A percentile compares a stretch with the other conserved stretches of the same genome.
Conservation (phyloP, 2,329 filamentous ascomycete species). For the Cladosporium cucumerinum region DNA sequence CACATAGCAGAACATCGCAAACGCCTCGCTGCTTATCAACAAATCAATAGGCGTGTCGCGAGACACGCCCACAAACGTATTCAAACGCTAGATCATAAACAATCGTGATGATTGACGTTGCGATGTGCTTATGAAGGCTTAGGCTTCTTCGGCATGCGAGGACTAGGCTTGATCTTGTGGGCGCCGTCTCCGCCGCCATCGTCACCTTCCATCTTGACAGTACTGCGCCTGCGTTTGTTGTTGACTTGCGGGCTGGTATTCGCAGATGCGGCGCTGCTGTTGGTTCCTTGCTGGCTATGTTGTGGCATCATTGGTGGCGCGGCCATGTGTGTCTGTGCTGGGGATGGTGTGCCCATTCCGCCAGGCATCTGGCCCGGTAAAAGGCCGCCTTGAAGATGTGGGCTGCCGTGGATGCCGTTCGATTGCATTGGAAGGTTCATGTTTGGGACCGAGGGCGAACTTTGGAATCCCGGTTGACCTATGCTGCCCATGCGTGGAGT, state of each 20-base stretch:
- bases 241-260: slow-evolving; percentile 56
- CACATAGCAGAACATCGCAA: not conserved
- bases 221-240: slow-evolving; percentile 58
- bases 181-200: slow-evolving; percentile 40
- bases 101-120: not conserved
- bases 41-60: not conserved
- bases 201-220: slow-evolving; percentile 58
- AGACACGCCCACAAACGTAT: not conserved
- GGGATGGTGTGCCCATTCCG: slow-evolving; percentile 37
- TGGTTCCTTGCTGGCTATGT: slow-evolving; percentile 55
- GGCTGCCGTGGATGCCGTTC: slow-evolving; percentile 51
- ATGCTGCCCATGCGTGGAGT: slow-evolving; percentile 36
- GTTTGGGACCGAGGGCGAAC: slow-evolving; percentile 55
- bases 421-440: slow-evolving; percentile 50
- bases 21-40: slow-evolving; percentile 3
- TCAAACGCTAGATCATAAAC: not conserved
- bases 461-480: slow-evolving; percentile 23
- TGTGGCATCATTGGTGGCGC: slow-evolving; percentile 55
- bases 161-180: slow-evolving; percentile 50
- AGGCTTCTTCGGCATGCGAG: slow-evolving; percentile 40
- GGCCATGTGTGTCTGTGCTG: slow-evolving; percentile 44
- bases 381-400: slow-evolving; percentile 33
- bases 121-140: slow-evolving; percentile 23
- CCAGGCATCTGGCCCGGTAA: slow-evolving; percentile 8
- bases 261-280: slow-evolving; percentile 54